A percentile compares a stretch with the other conserved stretches of the same genome.
Conservation (phyloP, 768 basidiomycete species). For the Melanogaster broomeanus region DNA sequence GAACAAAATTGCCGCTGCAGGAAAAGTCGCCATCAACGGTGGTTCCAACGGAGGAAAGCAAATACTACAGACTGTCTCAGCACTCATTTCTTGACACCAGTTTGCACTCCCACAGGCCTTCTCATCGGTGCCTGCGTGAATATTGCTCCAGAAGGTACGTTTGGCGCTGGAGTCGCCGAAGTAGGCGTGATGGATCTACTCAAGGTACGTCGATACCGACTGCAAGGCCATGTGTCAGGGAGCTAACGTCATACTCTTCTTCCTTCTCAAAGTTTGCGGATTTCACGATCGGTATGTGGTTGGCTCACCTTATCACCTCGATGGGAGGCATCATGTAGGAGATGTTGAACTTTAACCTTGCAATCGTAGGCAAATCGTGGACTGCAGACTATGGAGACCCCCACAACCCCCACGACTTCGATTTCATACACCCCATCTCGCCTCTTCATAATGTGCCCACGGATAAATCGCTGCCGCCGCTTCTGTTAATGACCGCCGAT, state of each 20-base stretch:
- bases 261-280: constrained; percentile 55
- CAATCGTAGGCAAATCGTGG: constrained; percentile 65
- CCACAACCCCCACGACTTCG: constrained; percentile 74
- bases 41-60: constrained; percentile 76
- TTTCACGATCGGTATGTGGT: constrained; percentile 66
- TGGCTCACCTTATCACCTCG: background rate
- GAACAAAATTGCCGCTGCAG: constrained; percentile 65
- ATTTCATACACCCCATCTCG: constrained; percentile 80
- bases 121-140: constrained; percentile 86
- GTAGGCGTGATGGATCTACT: constrained; percentile 82
- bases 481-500: constrained; percentile 80
- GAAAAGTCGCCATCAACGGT: constrained; percentile 77
- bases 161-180: constrained; percentile 79
- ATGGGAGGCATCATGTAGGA: background rate
- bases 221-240: background rate
- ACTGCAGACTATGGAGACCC: constrained; percentile 79
- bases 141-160: constrained; percentile 71
- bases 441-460: constrained; percentile 78
- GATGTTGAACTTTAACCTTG: constrained; percentile 7
- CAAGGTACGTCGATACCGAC: constrained; percentile 46
- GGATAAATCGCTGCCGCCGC: constrained; percentile 62
- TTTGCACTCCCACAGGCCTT: constrained; percentile 46
- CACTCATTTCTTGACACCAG: constrained; percentile 1
- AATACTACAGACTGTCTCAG: background rate
- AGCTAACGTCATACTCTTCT: background rate